Base-by-base conservation (phyloP, 2,329 filamentous ascomycete genomes). In the Pseudogymnoascus destructans region DNA sequence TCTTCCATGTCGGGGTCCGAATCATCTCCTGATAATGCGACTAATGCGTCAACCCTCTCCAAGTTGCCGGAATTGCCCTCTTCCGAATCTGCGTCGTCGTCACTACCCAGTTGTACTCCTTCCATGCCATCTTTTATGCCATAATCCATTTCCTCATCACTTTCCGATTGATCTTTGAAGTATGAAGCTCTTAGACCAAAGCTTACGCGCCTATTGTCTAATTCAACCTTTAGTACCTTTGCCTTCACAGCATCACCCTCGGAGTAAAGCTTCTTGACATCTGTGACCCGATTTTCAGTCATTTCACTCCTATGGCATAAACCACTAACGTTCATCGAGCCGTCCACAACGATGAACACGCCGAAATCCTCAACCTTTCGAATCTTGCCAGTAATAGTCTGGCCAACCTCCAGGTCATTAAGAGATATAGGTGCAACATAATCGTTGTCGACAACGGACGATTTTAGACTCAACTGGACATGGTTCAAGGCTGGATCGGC, bases 201-300 rank as follows among this genome's bases (percentile, higher is more conserved):
- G 65, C 81, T 95, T 65, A 98, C 85, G 65, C 86, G 85, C 69
- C 84, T 85, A 70, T 87, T 86, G 64, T 85, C 77, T 3, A 74
- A 66, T 64, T 97, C 85, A 55, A 98, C 76, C 66, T 85, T 87
- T 56, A 97, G 72, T 13, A 98, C 78, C 69, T 88, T 87, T 11
- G 92, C 92, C 75, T 97, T 97, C 62, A 98, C 93, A n/a, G 77
- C 75, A 71, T 98, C 93, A 10, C 91, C 93, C 67, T 90, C 88
- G 61, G 84, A 86, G 71, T 95, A 97, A 38, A 98, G 77, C 67
- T 90, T 92, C 62, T 82, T 84, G n/a, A 91, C 87, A 73, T 97
- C 88, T 57, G 87, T 79, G 21, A 96, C 84, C 4, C 79, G 74
- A 65, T 85, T 84, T 64, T 95, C 89, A 0, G 93, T 91, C 79